Evolutionary conservation across 202 grass and related monocot species (phyloP).

Genomic region (Panicum hallii): DNA sequence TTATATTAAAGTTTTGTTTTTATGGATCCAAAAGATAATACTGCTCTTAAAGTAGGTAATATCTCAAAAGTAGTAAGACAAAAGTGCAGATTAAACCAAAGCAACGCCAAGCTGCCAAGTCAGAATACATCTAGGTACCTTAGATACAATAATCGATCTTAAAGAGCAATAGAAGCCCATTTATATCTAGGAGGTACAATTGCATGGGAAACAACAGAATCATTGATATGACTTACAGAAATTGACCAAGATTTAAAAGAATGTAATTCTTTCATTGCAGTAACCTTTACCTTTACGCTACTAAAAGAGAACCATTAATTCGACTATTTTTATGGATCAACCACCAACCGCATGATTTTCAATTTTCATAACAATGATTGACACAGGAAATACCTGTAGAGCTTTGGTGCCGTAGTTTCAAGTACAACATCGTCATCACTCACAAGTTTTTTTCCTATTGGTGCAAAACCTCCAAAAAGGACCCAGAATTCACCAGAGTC

Average conservation of each 20-base stretch:
- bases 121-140: background rate
- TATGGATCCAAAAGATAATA: background rate
- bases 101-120: background rate
- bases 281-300: background rate
- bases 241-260: constrained; percentile 1
- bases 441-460: constrained; percentile 77
- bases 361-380: background rate
- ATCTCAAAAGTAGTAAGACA: constrained; percentile 32
- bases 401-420: constrained; percentile 77
- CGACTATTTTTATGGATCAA: background rate
- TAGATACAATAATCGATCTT: background rate
- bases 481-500: constrained; percentile 99
- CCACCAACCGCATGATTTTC: background rate
- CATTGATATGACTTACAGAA: background rate
- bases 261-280: background rate
- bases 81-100: background rate
- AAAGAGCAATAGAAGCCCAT: constrained; percentile 1
- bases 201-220: constrained; percentile 14
- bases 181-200: background rate
- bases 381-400: constrained; percentile 72
- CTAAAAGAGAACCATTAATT: background rate
- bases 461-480: constrained; percentile 94
- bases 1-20: background rate
- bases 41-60: background rate
- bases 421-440: constrained; percentile 86